These are phyloP conservation scores for Mycena latifolia DNA, from an alignment of 768 basidiomycete genomes.

Conservation along the genomic window DNA sequence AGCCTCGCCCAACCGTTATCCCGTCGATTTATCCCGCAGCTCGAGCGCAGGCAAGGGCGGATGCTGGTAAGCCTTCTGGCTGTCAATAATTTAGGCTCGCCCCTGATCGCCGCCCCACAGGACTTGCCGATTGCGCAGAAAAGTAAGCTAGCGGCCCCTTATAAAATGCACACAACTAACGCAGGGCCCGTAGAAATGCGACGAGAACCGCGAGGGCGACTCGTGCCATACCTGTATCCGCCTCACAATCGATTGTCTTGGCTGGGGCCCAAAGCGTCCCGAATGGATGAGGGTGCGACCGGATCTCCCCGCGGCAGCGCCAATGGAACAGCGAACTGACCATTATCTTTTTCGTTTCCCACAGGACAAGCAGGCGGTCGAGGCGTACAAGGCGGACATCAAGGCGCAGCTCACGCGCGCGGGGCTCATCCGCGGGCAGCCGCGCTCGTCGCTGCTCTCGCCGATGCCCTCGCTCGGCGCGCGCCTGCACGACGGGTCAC, in stretches of 20 bases:
- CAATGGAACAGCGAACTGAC: no score
- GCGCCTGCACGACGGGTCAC: conserved; percentile 28
- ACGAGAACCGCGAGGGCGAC: conserved; percentile 85
- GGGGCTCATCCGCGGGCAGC: conserved; percentile 87
- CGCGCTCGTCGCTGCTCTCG: conserved; percentile 68
- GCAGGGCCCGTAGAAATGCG: conserved; percentile 75
- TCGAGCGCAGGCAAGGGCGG: conserved; percentile 76
- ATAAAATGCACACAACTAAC: conserved; percentile 3
- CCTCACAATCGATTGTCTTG: conserved; percentile 84
- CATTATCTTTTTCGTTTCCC: no score
- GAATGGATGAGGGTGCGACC: conserved; percentile 86
- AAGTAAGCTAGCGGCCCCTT: conserved; percentile 70
- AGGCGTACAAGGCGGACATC: conserved; percentile 86
- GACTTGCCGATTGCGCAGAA: conserved; percentile 88
- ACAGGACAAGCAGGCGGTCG: conserved; percentile 87
- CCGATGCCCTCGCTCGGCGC: conserved; percentile 26
- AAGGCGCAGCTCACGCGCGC: conserved; percentile 83
- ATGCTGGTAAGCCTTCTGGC: conserved; percentile 72
- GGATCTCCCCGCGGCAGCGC: conserved; percentile 30
- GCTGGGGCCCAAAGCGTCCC: conserved; percentile 88
- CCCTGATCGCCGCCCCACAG: conserved; percentile 48
- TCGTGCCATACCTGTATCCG: conserved; percentile 87
- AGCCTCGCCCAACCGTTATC: conserved; percentile 61
- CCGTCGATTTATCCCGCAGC: conserved; percentile 64
- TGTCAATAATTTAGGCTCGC: conserved; percentile 18